Conservation (phyloP, 352 stramenopile species). For the Peronospora farinosa region DNA sequence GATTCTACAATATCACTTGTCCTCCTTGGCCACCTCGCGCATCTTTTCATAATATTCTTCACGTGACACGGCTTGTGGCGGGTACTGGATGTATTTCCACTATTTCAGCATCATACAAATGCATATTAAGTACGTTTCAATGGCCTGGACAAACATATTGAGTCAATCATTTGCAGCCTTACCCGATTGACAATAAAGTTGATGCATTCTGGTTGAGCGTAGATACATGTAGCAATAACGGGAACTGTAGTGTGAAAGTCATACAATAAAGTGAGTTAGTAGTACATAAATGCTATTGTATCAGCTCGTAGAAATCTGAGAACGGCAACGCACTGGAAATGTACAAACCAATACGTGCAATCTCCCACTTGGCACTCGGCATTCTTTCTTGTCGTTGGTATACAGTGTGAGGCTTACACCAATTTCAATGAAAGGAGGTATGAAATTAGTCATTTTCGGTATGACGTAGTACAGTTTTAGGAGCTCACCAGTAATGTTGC, state of each 20-base stretch:
- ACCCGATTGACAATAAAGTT: slow-evolving; percentile 69
- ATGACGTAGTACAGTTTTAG: slow-evolving; percentile 12
- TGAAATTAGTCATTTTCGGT: slow-evolving; percentile 10
- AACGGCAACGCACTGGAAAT: slow-evolving; percentile 45
- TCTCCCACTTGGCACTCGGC: slow-evolving; percentile 61
- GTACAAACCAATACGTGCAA: slow-evolving; percentile 62
- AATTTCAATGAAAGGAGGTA: not conserved
- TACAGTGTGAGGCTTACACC: slow-evolving; percentile 8
- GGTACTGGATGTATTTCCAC: slow-evolving; percentile 86
- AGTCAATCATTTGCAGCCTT: slow-evolving; percentile 1
- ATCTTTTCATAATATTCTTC: slow-evolving; percentile 78
- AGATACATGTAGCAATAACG: slow-evolving; percentile 70
- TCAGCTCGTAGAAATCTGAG: not conserved
- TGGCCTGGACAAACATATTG: not conserved
- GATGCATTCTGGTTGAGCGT: slow-evolving; percentile 83
- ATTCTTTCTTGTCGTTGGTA: slow-evolving; percentile 27
- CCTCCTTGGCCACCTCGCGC: slow-evolving; percentile 57
- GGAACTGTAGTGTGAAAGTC: slow-evolving; percentile 39
- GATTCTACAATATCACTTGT: slow-evolving; percentile 21
- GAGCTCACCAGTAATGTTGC: slow-evolving; percentile 3
- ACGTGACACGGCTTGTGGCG: slow-evolving; percentile 60
- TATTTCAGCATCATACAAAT: slow-evolving; percentile 15
- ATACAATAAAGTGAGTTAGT: not conserved
- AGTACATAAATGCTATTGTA: not conserved
- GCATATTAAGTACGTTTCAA: not conserved